Percentiles rank a stretch among this genome's conserved stretches.
Evolutionary conservation across 2,329 filamentous ascomycete species (phyloP).

Genomic region (Pseudocercospora fijiensis): DNA sequence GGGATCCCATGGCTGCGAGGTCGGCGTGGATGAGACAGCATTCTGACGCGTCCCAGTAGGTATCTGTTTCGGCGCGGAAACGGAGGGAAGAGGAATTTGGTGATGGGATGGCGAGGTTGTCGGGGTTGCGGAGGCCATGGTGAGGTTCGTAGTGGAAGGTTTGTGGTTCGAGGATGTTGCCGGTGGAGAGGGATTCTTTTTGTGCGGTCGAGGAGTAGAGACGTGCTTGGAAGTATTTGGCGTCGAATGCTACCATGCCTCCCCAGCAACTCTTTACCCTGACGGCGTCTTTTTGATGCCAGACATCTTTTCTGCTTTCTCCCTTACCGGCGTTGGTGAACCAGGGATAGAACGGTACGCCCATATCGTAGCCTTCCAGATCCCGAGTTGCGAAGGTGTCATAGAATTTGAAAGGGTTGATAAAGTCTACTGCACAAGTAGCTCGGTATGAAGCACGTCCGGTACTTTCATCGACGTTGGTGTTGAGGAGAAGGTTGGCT

Average conservation of each 20-base stretch:
- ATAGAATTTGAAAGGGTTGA: constrained; percentile 67
- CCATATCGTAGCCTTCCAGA: constrained; percentile 60
- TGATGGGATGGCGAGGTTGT: constrained; percentile 21
- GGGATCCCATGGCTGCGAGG: constrained; percentile 35
- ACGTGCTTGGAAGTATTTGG: constrained; percentile 55
- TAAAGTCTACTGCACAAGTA: constrained; percentile 70
- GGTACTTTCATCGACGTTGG: constrained; percentile 51
- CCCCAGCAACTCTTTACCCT: constrained; percentile 74
- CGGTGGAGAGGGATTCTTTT: not conserved
- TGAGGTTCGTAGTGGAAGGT: constrained; percentile 13
- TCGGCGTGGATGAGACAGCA: constrained; percentile 52
- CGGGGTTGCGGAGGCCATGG: constrained; percentile 12
- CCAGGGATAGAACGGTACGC: constrained; percentile 67
- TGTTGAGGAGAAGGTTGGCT: constrained; percentile 63
- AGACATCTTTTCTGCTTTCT: constrained; percentile 59
- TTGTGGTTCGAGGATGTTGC: not conserved
- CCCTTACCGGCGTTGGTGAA: constrained; percentile 57
- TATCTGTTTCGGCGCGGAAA: constrained; percentile 46
- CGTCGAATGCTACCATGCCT: constrained; percentile 69
- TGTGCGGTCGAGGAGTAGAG: not conserved
- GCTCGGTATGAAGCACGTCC: constrained; percentile 61
- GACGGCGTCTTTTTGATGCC: constrained; percentile 62
- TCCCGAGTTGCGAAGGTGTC: constrained; percentile 73
- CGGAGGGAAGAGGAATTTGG: constrained; percentile 40
- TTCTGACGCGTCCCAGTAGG: constrained; percentile 50